These are phyloP conservation scores for Phytophthora ohioensis DNA, from an alignment of 352 stramenopile species.

Conservation along the genomic window DNA sequence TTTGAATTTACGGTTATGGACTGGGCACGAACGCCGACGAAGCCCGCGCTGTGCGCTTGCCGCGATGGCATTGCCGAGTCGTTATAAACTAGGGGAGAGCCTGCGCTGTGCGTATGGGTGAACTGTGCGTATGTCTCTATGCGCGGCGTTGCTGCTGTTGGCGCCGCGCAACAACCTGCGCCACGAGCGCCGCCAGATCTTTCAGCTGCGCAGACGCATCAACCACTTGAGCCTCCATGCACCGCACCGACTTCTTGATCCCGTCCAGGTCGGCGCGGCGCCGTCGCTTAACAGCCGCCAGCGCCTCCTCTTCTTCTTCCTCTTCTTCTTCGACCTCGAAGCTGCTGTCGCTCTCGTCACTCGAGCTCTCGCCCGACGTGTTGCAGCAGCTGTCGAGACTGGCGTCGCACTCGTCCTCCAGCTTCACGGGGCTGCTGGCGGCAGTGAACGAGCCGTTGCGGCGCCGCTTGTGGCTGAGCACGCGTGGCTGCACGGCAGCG, in stretches of 20 bases:
- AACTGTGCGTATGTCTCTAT: conserved; percentile 28
- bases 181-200: conserved; percentile 57
- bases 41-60: background rate
- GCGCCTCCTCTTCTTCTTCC: conserved; percentile 20
- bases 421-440: background rate
- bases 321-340: conserved; percentile 15
- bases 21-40: conserved; percentile 22
- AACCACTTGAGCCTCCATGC: conserved; percentile 55
- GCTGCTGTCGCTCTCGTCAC: conserved; percentile 33
- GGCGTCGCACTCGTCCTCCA: background rate
- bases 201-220: conserved; percentile 51
- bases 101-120: conserved; percentile 1
- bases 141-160: conserved; percentile 30
- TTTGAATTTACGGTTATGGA: conserved; percentile 31
- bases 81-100: conserved; percentile 38
- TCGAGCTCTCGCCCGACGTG: conserved; percentile 48
- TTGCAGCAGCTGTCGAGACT: conserved; percentile 29
- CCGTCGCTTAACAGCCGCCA: conserved; percentile 40
- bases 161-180: conserved; percentile 44
- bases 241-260: conserved; percentile 48
- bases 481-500: background rate
- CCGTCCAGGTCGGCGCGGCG: conserved; percentile 39
- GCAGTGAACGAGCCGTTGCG: conserved; percentile 21
- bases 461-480: conserved; percentile 40
- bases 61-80: conserved; percentile 12